Evolutionary conservation across 352 stramenopile genomes (phyloP).

Genomic region (Pythium guiyangense): DNA sequence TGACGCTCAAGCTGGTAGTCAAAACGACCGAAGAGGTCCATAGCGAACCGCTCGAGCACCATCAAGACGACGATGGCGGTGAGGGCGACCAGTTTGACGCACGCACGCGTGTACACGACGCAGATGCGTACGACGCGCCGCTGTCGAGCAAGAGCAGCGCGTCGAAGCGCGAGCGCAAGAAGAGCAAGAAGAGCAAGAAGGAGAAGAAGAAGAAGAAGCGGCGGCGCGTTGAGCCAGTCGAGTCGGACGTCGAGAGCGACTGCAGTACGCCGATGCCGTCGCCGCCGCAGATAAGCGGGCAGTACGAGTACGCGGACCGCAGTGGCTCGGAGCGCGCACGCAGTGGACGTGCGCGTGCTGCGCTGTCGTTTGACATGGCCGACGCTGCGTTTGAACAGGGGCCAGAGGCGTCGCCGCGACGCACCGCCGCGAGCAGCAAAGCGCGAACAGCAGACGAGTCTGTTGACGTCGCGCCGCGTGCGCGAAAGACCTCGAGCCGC

Average conservation of each 20-base stretch:
- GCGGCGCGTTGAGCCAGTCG: conserved; percentile 25
- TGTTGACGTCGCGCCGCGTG: conserved; percentile 1
- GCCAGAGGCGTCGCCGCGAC: neutral
- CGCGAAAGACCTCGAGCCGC: conserved; percentile 8
- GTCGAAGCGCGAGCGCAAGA: conserved; percentile 18
- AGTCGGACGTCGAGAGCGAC: conserved; percentile 46
- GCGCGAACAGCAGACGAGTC: neutral
- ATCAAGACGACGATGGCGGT: too few relatives aligned
- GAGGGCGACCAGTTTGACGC: neutral
- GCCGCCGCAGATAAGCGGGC: conserved; percentile 33
- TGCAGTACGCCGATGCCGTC: conserved; percentile 34
- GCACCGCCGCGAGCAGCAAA: neutral
- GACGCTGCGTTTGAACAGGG: conserved; percentile 5
- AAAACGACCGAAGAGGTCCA: neutral
- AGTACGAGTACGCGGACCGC: conserved; percentile 41
- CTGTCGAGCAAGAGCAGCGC: neutral
- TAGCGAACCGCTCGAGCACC: too few relatives aligned
- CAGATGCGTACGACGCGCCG: neutral
- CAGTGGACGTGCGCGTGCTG: neutral
- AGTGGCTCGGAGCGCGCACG: neutral
- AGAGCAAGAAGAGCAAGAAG: conserved; percentile 55
- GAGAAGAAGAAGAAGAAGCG: conserved; percentile 43
- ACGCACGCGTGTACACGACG: neutral
- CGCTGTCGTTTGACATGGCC: conserved; percentile 11
- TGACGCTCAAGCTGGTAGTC: neutral